Evolutionary conservation across 2,329 filamentous ascomycete species (phyloP).

Genomic region (Colletotrichum ledebouriae): DNA sequence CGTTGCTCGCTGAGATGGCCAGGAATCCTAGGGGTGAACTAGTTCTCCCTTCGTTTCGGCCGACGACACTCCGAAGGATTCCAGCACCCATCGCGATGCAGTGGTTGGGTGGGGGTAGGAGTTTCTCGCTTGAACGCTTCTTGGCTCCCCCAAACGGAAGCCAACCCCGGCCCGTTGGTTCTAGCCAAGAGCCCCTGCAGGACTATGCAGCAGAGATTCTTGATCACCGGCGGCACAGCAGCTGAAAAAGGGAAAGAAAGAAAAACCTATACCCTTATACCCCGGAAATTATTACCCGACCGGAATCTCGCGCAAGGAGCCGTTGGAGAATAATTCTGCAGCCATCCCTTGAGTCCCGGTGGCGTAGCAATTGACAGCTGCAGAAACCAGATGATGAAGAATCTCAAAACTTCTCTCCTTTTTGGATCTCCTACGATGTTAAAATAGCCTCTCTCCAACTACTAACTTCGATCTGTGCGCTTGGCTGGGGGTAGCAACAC

Average conservation of each 20-base stretch:
- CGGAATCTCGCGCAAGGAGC: background rate
- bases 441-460: background rate
- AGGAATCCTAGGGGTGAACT: constrained; percentile 21
- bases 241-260: background rate
- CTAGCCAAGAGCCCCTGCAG: constrained; percentile 39
- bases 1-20: background rate
- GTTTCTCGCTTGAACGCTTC: background rate
- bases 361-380: background rate
- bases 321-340: constrained; percentile 12
- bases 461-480: background rate
- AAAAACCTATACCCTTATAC: background rate
- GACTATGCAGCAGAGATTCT: constrained; percentile 1
- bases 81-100: background rate
- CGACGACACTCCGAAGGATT: constrained; percentile 27
- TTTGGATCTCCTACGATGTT: too few species aligned
- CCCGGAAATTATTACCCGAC: constrained; percentile 32
- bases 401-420: background rate
- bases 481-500: background rate
- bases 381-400: background rate
- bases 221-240: constrained; percentile 36
- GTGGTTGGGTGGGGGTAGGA: too few species aligned
- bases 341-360: background rate
- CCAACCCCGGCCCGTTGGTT: constrained; percentile 19
- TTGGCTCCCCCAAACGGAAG: constrained; percentile 35
- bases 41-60: constrained; percentile 26